Evolutionary conservation across 306 rosid species (phyloP).

Genomic region (Fragaria nilgerrensis): DNA sequence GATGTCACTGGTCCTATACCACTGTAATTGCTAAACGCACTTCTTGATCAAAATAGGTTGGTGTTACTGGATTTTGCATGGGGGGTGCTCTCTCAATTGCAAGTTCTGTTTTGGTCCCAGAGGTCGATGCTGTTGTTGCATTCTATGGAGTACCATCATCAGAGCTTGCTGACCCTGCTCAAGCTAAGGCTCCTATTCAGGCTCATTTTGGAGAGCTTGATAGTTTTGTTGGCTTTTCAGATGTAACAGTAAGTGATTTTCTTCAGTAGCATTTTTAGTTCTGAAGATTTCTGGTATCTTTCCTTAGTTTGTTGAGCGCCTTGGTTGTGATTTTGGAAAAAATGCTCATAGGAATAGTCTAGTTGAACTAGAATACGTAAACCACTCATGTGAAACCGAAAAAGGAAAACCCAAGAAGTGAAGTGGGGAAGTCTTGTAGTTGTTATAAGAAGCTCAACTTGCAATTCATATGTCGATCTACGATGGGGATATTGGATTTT

Average conservation of each 20-base stretch:
- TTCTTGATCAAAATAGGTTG: conserved; percentile 50
- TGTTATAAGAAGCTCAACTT: not conserved
- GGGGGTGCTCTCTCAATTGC: conserved; percentile 99
- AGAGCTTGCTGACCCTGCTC: conserved; percentile 90
- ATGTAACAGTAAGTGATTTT: conserved; percentile 63
- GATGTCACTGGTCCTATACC: not conserved
- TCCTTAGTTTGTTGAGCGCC: not conserved
- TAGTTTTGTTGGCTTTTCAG: conserved; percentile 82
- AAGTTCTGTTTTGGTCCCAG: conserved; percentile 81
- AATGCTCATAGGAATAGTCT: not conserved
- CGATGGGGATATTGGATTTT: too few species aligned
- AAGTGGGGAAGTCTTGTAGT: conserved; percentile 1
- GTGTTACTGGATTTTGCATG: conserved; percentile 98
- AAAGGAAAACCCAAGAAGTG: not conserved
- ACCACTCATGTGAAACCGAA: conserved; percentile 3
- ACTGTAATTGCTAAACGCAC: conserved; percentile 11
- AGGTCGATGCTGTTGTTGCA: conserved; percentile 85
- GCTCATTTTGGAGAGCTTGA: conserved; percentile 98
- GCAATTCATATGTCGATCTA: not conserved
- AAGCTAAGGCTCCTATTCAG: conserved; percentile 86
- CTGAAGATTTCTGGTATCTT: not conserved
- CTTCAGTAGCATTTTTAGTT: not conserved
- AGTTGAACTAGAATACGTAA: not conserved
- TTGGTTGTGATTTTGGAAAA: not conserved
- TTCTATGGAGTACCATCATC: conserved; percentile 88